These are phyloP conservation scores for Clitopilus passeckerianus DNA, from an alignment of 768 basidiomycete species.

Conservation along the genomic window DNA sequence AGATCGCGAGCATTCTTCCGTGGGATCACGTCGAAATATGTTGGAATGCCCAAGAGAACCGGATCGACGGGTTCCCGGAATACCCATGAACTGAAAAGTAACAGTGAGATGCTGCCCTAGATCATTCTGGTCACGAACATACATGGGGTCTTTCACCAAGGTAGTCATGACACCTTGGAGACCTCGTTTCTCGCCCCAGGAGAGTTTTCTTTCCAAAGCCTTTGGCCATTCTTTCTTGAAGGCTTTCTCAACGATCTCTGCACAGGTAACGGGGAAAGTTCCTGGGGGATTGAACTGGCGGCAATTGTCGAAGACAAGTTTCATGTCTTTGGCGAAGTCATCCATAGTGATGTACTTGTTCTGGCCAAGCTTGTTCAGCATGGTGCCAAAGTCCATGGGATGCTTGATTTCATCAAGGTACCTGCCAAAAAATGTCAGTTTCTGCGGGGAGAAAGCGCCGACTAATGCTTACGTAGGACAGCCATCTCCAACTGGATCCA, in stretches of 20 bases:
- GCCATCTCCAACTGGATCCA: slow-evolving; percentile 78
- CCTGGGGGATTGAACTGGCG: slow-evolving; percentile 86
- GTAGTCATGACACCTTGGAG: slow-evolving; percentile 66
- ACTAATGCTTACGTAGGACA: slow-evolving; percentile 76
- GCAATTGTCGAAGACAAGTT: slow-evolving; percentile 86
- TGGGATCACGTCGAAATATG: slow-evolving; percentile 84
- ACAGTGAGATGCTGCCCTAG: slow-evolving; percentile 7
- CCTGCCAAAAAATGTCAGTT: slow-evolving; percentile 32
- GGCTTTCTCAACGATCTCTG: slow-evolving; percentile 65
- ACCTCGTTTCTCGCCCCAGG: slow-evolving; percentile 75
- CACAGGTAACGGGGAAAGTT: slow-evolving; percentile 69
- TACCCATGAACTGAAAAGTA: slow-evolving; percentile 53
- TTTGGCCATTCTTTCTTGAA: slow-evolving; percentile 90
- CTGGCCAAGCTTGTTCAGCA: slow-evolving; percentile 59
- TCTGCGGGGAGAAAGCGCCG: not conserved
- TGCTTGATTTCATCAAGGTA: slow-evolving; percentile 88
- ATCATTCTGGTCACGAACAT: slow-evolving; percentile 15
- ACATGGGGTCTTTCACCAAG: slow-evolving; percentile 66
- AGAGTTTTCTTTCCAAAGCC: slow-evolving; percentile 64
- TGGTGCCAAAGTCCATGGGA: slow-evolving; percentile 94
- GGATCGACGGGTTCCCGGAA: slow-evolving; percentile 91
- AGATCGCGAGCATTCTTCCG: slow-evolving; percentile 86
- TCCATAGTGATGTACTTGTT: slow-evolving; percentile 78
- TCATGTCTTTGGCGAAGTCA: slow-evolving; percentile 72
- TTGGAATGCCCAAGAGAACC: slow-evolving; percentile 72